Evolutionary conservation across 1,284 basidiomycete species (phyloP), one percentile per base, ranked within the genome.

Genomic region (Xerocomus minutiporus): DNA sequence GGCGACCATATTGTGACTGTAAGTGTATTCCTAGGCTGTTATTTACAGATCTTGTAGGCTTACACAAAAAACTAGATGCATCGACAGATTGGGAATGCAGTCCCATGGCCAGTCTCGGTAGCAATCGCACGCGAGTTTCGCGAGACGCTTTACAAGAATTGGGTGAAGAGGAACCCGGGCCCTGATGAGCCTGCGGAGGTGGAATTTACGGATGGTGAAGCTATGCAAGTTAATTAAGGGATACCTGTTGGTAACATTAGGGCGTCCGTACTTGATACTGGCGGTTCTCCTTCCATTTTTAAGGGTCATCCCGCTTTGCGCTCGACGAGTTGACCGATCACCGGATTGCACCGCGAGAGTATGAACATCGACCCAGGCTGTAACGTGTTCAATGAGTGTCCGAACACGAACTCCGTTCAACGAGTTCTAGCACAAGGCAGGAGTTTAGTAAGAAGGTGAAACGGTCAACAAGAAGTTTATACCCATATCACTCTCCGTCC

Each of bases 61-160:
- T 15, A 59, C 7, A 40, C 38, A 12, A 28, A 34, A 15, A 20
- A 20, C 17, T 17, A 88, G 85, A 84, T 88, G 74, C 86, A 87
- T 57, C 74, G 83, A 34, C 84, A 87, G 58, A 88, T 90, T 56
- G 87, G 87, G 15, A 90, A 90, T 58, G 85, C 86, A 0, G 84
- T 89, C 1, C 81, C 87, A 1, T 78, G 81, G 73, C 84, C 74
- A 4, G 68, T 90, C 12, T 76, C 76, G 11, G 65, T 67, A 28
- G 88, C 87, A 0, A 69, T 90, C 5, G 87, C 84, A 26, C 72
- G 78, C 20, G 78, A 86, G 60, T 71, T 90, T 34, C 68, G 75
- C 15, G 67, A 73, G 8, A 74, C 75, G 1, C 57, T 80, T 39
- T 77, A 81, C 55, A 73, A 75, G 55, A 68, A 75, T 46, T 86